A percentile compares a stretch with the other conserved stretches of the same genome.
Evolutionary conservation across 768 basidiomycete species (phyloP).

Genomic region (Trametes elegans): DNA sequence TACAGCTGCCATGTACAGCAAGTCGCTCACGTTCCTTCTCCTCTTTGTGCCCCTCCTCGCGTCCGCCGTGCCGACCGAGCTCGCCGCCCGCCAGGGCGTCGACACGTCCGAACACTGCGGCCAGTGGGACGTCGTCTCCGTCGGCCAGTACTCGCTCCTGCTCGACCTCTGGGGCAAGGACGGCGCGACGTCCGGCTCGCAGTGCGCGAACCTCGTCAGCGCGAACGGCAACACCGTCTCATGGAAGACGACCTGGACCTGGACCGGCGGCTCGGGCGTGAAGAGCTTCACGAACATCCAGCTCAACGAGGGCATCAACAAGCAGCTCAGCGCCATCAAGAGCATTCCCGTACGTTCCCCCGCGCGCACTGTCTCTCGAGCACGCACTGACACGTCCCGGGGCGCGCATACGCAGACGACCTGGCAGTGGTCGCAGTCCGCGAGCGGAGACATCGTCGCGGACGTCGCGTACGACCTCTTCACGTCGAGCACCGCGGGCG

Average conservation of each 20-base stretch:
- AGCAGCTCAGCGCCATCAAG: constrained; percentile 50
- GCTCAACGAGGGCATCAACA: constrained; percentile 48
- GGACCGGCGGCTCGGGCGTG: constrained; percentile 50
- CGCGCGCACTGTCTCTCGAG: neutral
- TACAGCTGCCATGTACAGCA: constrained; percentile 4
- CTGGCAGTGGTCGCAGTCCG: constrained; percentile 56
- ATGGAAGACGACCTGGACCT: constrained; percentile 55
- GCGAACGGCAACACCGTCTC: constrained; percentile 40
- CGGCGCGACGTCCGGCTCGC: constrained; percentile 45
- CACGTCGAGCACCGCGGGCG: constrained; percentile 50
- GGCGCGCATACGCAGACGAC: constrained; percentile 33
- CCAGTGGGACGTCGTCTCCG: constrained; percentile 49
- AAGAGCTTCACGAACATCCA: constrained; percentile 65
- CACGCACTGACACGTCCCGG: too few relatives aligned
- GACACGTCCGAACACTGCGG: constrained; percentile 37
- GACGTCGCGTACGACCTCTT: constrained; percentile 66
- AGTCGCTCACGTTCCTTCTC: constrained; percentile 1
- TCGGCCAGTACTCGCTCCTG: constrained; percentile 46
- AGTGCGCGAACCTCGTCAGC: constrained; percentile 48
- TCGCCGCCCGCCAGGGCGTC: constrained; percentile 17
- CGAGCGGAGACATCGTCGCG: constrained; percentile 42
- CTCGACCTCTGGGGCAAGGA: constrained; percentile 46
- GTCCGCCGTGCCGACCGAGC: constrained; percentile 7
- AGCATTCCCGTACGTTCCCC: constrained; percentile 49
- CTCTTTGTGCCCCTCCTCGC: constrained; percentile 8